phyloP scores from a whole-genome alignment of 2,329 filamentous ascomycete species.

The Rutstroemia sydowiana region DNA sequence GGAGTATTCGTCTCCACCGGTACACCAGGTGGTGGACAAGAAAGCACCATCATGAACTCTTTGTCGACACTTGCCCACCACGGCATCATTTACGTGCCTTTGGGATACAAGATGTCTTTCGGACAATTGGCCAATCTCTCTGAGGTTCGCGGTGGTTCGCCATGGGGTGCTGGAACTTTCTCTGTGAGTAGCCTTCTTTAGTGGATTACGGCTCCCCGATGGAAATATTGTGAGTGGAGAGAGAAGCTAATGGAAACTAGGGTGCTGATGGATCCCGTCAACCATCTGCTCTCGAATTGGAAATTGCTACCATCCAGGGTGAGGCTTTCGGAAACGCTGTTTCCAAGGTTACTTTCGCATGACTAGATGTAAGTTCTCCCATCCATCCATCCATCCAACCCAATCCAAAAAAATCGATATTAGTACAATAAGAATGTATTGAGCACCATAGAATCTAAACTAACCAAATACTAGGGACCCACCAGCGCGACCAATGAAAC shows the following conservation, averaged over 20 bases:
- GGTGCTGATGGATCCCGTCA: slow-evolving; percentile 73
- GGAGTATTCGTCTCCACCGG: slow-evolving; percentile 88
- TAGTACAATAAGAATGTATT: not conserved
- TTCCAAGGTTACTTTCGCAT: slow-evolving; percentile 62
- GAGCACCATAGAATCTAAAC: not conserved
- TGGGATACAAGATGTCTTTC: slow-evolving; percentile 84
- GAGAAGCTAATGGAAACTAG: too few relatives aligned
- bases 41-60: slow-evolving; percentile 71
- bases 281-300: slow-evolving; percentile 67
- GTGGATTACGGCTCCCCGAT: not conserved
- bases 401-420: too few relatives aligned
- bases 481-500: too few relatives aligned
- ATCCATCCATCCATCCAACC: too few relatives aligned
- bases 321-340: slow-evolving; percentile 75
- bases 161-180: slow-evolving; percentile 95
- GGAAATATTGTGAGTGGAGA: slow-evolving; percentile 15
- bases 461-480: too few relatives aligned
- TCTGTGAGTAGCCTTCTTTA: slow-evolving; percentile 41
- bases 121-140: slow-evolving; percentile 57
- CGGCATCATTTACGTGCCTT: slow-evolving; percentile 91
- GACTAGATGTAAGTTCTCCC: slow-evolving; percentile 55
- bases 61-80: slow-evolving; percentile 88
- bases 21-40: slow-evolving; percentile 81
- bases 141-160: slow-evolving; percentile 77
- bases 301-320: slow-evolving; percentile 76